A percentile compares a stretch with the other conserved stretches of the same genome.
Evolutionary conservation across 495 filamentous ascomycete genomes (phyloP).

Genomic region (Cenococcum geophilum): DNA sequence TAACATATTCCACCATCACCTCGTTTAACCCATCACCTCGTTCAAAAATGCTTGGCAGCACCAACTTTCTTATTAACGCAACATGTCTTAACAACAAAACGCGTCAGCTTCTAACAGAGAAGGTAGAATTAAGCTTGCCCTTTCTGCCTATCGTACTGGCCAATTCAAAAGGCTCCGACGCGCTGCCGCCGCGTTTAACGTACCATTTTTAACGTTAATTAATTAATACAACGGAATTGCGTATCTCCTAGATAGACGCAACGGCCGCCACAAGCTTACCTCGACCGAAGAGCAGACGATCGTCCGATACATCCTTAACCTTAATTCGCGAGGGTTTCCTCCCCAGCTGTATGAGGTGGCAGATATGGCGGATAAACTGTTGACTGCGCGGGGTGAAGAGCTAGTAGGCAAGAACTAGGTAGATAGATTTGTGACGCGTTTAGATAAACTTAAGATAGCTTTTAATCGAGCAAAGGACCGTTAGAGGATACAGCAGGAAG

Average conservation of each 20-base stretch:
- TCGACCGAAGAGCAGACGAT: slow-evolving; percentile 11
- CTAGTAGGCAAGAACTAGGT: background rate
- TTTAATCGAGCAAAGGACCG: no score
- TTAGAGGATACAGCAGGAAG: no score
- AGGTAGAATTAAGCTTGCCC: no score
- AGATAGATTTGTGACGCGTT: no score
- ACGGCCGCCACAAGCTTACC: slow-evolving; percentile 11
- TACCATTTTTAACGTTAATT: background rate
- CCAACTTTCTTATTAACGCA: no score
- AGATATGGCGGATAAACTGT: background rate
- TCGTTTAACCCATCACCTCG: no score
- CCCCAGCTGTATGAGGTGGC: background rate
- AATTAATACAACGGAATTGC: slow-evolving; percentile 1
- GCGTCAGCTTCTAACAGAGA: no score
- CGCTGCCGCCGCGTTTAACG: background rate
- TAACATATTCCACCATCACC: no score
- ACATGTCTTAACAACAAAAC: no score
- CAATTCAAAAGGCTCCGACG: background rate
- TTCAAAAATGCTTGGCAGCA: no score
- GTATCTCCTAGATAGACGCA: slow-evolving; percentile 8
- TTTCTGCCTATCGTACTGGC: no score
- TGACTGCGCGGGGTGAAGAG: background rate
- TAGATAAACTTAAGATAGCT: no score
- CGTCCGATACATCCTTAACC: slow-evolving; percentile 9
- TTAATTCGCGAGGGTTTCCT: slow-evolving; percentile 3